Evolutionary conservation across 306 rosid genomes (phyloP), one percentile per base, ranked within the genome.

Genomic region (Vigna mungo): DNA sequence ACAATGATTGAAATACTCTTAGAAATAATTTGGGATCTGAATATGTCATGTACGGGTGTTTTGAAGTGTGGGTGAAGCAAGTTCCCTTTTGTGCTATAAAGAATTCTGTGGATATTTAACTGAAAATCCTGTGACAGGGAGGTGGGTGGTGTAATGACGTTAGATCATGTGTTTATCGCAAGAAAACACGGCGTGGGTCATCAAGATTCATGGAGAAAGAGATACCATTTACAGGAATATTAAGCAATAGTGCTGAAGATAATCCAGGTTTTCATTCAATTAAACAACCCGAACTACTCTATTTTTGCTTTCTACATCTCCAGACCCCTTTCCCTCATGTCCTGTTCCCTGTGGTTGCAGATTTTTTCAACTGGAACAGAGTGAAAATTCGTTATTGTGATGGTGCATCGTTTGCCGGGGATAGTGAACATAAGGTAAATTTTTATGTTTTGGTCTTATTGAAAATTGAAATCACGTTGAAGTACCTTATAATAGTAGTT

Each of bases 281-380:
- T 52, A 34, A 71, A 16, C 70, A 59, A 56, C 55, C 48, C 21
- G 5, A 46, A 72, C 53, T 70, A 18, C 41, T 64, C 61, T 48
- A 39, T 53, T 52, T 84, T 60, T 68, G 62, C 48, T 71, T 73
- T 25, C 41, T 46, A 14, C 23, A 6, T 68, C 21, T 7, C 73
- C 14, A 7, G 53, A 36, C 62, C 65, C 14, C 16, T 17, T 15
- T 61, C 23, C 67, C 71, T 82, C 46, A 36, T 58, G 27, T 54
- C 79, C 67, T 76, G 72, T 76, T 80, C 66, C 39, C 17, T 68
- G 41, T 84, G 79, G 25, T 85, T 83, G 69, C 86, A 95, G 97
- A 92, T 81, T 95, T 95, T 87, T 90, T 83, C 85, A 95, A 89
- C 86, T 92, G 97, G 97, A 95, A 95, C 58, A 83, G 98, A 82